Percentiles rank a stretch among this genome's conserved stretches.
Conservation (phyloP, 139 green algal species). For the Chlorella sp. region DNA sequence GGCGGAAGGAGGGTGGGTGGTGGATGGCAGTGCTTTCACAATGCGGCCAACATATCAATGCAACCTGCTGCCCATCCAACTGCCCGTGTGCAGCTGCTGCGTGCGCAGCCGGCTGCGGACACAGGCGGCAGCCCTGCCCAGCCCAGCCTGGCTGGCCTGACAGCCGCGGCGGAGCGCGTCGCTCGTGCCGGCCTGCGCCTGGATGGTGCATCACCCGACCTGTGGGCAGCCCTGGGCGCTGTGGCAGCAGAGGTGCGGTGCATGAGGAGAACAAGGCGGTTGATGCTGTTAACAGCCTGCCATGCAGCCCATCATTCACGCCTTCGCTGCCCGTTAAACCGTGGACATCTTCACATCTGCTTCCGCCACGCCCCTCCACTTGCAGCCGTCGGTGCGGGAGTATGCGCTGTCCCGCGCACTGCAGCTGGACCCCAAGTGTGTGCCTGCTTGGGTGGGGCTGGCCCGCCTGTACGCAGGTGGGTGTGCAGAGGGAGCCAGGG, state of each 20-base stretch:
- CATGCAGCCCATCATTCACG: too few relatives aligned
- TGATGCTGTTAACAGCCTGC: too few relatives aligned
- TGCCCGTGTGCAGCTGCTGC: conserved; percentile 41
- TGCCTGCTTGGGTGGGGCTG: conserved; percentile 74
- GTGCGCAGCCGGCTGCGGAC: conserved; percentile 36
- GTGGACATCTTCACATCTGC: too few relatives aligned
- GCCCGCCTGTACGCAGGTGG: conserved; percentile 70
- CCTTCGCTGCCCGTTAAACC: too few relatives aligned
- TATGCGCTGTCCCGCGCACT: conserved; percentile 71
- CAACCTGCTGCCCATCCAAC: background rate
- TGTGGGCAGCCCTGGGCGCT: conserved; percentile 69
- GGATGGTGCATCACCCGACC: conserved; percentile 51
- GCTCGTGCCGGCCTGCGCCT: conserved; percentile 61
- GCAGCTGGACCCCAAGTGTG: conserved; percentile 74
- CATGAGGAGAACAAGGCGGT: too few relatives aligned
- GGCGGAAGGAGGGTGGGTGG: background rate
- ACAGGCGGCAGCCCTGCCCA: background rate
- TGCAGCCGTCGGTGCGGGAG: conserved; percentile 53
- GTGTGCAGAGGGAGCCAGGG: background rate
- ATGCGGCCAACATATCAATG: background rate
- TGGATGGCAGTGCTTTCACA: background rate
- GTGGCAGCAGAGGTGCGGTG: conserved; percentile 21
- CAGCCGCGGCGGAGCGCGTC: conserved; percentile 17
- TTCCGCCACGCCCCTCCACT: background rate
- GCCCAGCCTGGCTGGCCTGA: background rate